Evolutionary conservation across 352 stramenopile genomes (phyloP).

Genomic region (Lagenidium sp.): DNA sequence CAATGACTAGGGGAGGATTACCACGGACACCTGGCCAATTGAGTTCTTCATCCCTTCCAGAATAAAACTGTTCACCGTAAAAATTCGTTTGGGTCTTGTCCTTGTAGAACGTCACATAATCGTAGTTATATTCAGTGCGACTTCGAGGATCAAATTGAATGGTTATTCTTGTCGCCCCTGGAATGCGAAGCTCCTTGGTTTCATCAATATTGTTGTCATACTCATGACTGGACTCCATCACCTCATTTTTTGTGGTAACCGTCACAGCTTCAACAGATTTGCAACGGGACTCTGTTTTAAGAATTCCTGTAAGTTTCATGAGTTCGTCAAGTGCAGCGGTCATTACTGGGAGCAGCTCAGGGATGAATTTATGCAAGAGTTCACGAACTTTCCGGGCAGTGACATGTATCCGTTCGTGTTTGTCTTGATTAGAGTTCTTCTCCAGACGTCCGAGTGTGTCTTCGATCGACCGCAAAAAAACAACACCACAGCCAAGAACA

Average conservation of each 20-base stretch:
- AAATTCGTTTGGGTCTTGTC: slow-evolving; percentile 38
- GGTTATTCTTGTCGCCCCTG: slow-evolving; percentile 57
- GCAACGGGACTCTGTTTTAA: slow-evolving; percentile 22
- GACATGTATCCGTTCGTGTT: too few relatives aligned
- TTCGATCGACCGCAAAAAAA: too few relatives aligned
- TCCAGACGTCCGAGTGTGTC: too few relatives aligned
- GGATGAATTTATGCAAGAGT: too few relatives aligned
- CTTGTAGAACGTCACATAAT: slow-evolving; percentile 87
- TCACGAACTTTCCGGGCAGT: too few relatives aligned
- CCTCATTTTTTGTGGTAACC: slow-evolving; percentile 34
- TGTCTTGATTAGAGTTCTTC: too few relatives aligned
- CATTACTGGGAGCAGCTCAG: too few relatives aligned
- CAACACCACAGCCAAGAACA: too few relatives aligned
- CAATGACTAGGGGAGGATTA: slow-evolving; percentile 61
- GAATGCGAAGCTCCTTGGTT: slow-evolving; percentile 57
- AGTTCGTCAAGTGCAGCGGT: too few relatives aligned
- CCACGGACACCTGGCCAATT: slow-evolving; percentile 75
- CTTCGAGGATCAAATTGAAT: slow-evolving; percentile 77
- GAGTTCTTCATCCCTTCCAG: slow-evolving; percentile 51
- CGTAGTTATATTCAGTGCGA: slow-evolving; percentile 81
- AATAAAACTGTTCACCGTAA: slow-evolving; percentile 71
- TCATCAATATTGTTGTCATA: slow-evolving; percentile 78
- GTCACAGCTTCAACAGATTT: slow-evolving; percentile 29
- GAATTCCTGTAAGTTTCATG: slow-evolving; percentile 13
- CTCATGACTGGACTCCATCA: slow-evolving; percentile 73